phyloP scores from a whole-genome alignment of 1,284 basidiomycete genomes.

The Sanguinoderma infundibulare region DNA sequence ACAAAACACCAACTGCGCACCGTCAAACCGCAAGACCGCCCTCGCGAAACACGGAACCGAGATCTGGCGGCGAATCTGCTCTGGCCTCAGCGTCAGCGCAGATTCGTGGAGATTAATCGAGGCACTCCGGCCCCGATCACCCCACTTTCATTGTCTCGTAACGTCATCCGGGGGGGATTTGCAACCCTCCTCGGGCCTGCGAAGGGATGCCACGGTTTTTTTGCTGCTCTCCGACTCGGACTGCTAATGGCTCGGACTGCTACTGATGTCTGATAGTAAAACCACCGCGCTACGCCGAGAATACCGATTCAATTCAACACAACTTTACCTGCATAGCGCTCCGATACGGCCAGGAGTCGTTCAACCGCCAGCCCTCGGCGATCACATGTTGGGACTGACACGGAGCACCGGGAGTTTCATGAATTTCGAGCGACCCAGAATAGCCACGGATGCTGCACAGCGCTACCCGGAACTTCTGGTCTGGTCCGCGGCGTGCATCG shows the following conservation, averaged over 20 bases:
- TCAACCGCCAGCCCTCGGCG: too few species aligned
- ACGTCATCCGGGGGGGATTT: neutral
- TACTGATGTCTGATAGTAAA: neutral
- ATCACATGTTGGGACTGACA: too few species aligned
- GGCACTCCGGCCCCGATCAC: too few species aligned
- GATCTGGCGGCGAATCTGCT: neutral
- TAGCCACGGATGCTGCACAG: neutral
- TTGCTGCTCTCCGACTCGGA: neutral
- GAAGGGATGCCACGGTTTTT: neutral
- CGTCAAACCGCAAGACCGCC: neutral
- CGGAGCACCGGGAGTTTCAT: neutral
- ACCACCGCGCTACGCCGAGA: too few species aligned
- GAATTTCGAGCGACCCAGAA: neutral
- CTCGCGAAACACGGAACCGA: neutral
- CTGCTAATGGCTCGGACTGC: too few species aligned
- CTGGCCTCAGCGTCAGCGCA: neutral
- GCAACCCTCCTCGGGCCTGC: neutral
- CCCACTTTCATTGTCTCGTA: neutral
- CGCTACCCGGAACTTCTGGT: neutral
- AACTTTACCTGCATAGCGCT: too few species aligned
- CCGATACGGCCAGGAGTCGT: too few species aligned
- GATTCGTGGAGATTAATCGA: conserved; percentile 2
- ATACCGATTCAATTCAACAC: too few species aligned
- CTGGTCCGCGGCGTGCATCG: neutral
- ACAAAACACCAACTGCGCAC: too few species aligned